phyloP scores from a whole-genome alignment of 106 monocot genomes.

The Cymbidium sinense region DNA sequence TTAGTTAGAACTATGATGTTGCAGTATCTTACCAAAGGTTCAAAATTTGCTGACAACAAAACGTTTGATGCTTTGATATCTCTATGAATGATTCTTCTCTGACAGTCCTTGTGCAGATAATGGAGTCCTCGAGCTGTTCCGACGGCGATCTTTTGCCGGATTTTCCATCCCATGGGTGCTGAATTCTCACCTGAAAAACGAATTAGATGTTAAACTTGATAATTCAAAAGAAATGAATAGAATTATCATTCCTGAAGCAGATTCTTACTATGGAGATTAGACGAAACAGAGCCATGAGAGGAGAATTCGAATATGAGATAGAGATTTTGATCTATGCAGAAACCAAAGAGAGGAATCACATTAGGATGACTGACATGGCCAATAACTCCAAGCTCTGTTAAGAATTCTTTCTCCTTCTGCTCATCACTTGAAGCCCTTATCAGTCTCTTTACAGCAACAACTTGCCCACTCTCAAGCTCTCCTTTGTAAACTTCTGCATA shows the following conservation, averaged over 20 bases:
- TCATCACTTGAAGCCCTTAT: constrained; percentile 33
- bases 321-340: constrained; percentile 50
- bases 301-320: constrained; percentile 64
- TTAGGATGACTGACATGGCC: constrained; percentile 61
- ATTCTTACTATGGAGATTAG: constrained; percentile 44
- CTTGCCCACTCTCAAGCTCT: constrained; percentile 32
- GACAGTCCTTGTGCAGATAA: constrained; percentile 59
- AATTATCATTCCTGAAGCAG: background rate
- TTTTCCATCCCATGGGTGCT: constrained; percentile 34
- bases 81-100: constrained; percentile 68
- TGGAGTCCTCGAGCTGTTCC: constrained; percentile 44
- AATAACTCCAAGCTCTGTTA: constrained; percentile 51
- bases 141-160: constrained; percentile 33
- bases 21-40: constrained; percentile 28
- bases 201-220: background rate
- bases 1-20: background rate
- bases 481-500: constrained; percentile 64
- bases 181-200: constrained; percentile 29
- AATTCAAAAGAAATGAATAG: background rate
- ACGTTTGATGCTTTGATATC: constrained; percentile 73
- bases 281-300: constrained; percentile 45
- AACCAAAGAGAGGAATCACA: constrained; percentile 51
- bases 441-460: constrained; percentile 56
- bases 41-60: constrained; percentile 40
- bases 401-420: constrained; percentile 62